Base-by-base conservation (phyloP, 768 basidiomycete genomes). In the Rhizopogon rudus region DNA sequence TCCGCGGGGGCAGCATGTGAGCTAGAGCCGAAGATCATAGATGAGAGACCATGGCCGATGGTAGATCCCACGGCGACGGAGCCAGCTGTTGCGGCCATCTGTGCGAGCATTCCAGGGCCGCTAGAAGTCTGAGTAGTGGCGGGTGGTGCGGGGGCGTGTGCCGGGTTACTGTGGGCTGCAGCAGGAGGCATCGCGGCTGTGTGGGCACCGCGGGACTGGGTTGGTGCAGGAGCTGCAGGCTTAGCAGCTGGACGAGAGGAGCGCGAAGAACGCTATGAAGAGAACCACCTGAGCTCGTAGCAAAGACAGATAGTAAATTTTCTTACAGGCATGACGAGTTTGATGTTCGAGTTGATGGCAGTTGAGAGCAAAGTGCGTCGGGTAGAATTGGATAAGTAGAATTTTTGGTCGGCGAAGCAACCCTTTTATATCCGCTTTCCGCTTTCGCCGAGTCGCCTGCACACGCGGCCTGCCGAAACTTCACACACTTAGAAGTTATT, bases 1-100 rank as follows among this genome's bases (percentile, higher is more conserved):
- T 81, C 78, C 7, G 78, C 68, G 13, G 80, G 62, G 39, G 77
- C 70, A 6, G 70, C 55, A 0, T 75, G 72, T 39, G 69, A 69
- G 52, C 79, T 74, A 55, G 89, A 84, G 45, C 93, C 93, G 62
- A 94, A 96, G 57, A 95, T 82, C 91, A 94, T 92, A 69, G 71
- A 81, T 41, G 90, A 92, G 60, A 96, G 66, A n/a, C 93, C 93
- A 67, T 96, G 93, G 44, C 92, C 93, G 59, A 96, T 82, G 54
- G 85, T 86, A 7, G 90, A 93, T 25, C 93, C 93, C 48, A 91
- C 76, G 5, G 92, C 93, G 49, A 95, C 92, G 55, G 89, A 90
- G 58, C 92, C 93, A 28, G 92, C 93, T 6, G 93, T 92, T 5
- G 90, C 88, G 52, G 91, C 91, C 89, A 93, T 93, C 65, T 90